Evolutionary conservation across 345 rosid species (phyloP).

Genomic region (Populus tremula): DNA sequence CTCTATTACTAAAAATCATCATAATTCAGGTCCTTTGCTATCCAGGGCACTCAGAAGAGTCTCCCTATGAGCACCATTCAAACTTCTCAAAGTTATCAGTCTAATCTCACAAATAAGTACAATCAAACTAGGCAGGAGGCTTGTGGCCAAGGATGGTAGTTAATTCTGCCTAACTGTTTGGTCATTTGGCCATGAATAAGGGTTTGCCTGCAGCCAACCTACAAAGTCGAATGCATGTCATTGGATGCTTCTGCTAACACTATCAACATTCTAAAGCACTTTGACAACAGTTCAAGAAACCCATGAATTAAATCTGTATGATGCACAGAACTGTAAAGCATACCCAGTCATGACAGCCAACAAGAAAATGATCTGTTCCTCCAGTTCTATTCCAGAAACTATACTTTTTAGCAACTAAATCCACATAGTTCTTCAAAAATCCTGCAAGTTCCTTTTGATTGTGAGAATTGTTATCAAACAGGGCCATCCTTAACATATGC

Average conservation of each 20-base stretch:
- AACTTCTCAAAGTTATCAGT: background rate
- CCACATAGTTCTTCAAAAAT: conserved; percentile 52
- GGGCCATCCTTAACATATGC: conserved; percentile 44
- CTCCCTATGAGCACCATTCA: background rate
- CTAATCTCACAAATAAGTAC: background rate
- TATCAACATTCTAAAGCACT: background rate
- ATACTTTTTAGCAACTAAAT: conserved; percentile 53
- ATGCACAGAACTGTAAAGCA: conserved; percentile 12
- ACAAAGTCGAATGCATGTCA: background rate
- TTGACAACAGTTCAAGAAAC: background rate
- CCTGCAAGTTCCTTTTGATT: conserved; percentile 40
- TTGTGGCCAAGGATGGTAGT: background rate
- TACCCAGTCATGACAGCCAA: conserved; percentile 99
- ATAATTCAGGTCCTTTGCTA: background rate
- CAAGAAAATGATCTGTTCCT: conserved; percentile 90
- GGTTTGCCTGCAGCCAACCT: background rate
- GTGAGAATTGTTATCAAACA: conserved; percentile 36
- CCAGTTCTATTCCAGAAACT: conserved; percentile 79
- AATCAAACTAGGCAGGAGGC: background rate
- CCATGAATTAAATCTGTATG: background rate
- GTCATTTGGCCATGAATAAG: background rate
- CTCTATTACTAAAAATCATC: background rate
- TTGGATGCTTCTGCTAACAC: background rate
- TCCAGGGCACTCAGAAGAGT: background rate
- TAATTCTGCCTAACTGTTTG: background rate